Evolutionary conservation across 2,329 filamentous ascomycete genomes (phyloP), one percentile per base, ranked within the genome.

Genomic region (Apiospora pterosperma): DNA sequence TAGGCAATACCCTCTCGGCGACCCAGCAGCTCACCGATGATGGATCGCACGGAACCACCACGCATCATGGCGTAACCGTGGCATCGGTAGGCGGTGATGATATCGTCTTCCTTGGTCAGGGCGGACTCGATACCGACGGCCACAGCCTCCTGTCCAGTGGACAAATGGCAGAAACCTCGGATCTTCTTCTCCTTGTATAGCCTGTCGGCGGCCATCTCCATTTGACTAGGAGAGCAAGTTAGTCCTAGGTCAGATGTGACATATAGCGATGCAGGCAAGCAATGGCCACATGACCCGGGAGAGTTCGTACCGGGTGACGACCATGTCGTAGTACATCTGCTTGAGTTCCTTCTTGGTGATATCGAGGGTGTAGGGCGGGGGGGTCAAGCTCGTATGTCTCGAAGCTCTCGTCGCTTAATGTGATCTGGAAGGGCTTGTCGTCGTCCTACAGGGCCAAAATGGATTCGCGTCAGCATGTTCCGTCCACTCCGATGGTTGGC

Each of bases 181-280:
- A 99, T 98, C 88, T 99, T 98, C 91, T 99, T 99, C 86, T 98
- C 96, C 87, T 99, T 99, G 92, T 99, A 99, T 76, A 99, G 86
- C 78, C 95, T 89, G 79, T 99, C 96, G 83, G 96, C 93, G 71
- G 95, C 94, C 95, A 99, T 97, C 84, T 99, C 96, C 96, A 99
- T 97, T 80, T 97, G 96, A 83, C 94, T 97, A 74, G 64, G 68
- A 48, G 23, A 48, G 23, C 36, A 62, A 48, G 48, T 55, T 55
- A 55, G 48, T 55, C 48, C 48, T 55, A 16, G 44, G 14, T 52
- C 44, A 52, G 5, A n/a, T 31, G 4, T 31, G 44, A 31, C n/a
- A 52, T 19, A n/a, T n/a, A n/a, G 44, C 14, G 7, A 67, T 16
- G 14, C 39, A 5, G 36, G 39, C 61, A 48, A 59, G 59, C 41